These are phyloP conservation scores for Tylopilus balloui DNA, from an alignment of 768 basidiomycete genomes.

Conservation along the genomic window DNA sequence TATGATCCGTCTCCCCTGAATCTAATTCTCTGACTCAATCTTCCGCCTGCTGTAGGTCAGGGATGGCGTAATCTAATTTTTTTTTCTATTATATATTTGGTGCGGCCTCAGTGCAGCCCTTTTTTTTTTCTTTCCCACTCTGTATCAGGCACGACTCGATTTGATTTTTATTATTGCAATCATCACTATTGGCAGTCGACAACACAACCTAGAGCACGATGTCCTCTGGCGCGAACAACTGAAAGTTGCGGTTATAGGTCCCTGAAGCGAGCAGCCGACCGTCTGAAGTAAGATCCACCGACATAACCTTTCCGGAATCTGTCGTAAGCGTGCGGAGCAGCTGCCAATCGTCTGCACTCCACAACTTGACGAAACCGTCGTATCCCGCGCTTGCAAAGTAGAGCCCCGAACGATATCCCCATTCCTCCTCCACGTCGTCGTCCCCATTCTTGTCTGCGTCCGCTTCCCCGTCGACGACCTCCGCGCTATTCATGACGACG, in stretches of 20 bases:
- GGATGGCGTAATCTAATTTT: slow-evolving; percentile 38
- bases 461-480: slow-evolving; percentile 30
- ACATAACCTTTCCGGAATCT: slow-evolving; percentile 99
- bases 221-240: slow-evolving; percentile 83
- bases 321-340: slow-evolving; percentile 82
- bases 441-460: slow-evolving; percentile 27
- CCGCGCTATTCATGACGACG: slow-evolving; percentile 48
- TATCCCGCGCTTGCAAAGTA: slow-evolving; percentile 94
- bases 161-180: slow-evolving; percentile 28
- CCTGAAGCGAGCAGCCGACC: slow-evolving; percentile 83
- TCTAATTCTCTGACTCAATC: slow-evolving; percentile 21
- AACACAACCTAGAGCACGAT: slow-evolving; percentile 28
- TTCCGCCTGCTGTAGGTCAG: slow-evolving; percentile 30
- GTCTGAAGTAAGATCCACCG: slow-evolving; percentile 84
- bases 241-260: slow-evolving; percentile 92
- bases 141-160: slow-evolving; percentile 31
- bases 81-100: slow-evolving; percentile 17
- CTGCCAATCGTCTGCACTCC: slow-evolving; percentile 99
- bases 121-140: slow-evolving; percentile 18
- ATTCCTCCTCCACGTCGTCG: slow-evolving; percentile 47
- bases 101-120: slow-evolving; percentile 1
- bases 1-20: slow-evolving; percentile 23
- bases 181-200: slow-evolving; percentile 2
- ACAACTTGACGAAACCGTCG: slow-evolving; percentile 91
- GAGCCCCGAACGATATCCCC: slow-evolving; percentile 79